A percentile compares a stretch with the other conserved stretches of the same genome.
Conservation (phyloP, 495 filamentous ascomycete species). For the Pyrenula aspistea region DNA sequence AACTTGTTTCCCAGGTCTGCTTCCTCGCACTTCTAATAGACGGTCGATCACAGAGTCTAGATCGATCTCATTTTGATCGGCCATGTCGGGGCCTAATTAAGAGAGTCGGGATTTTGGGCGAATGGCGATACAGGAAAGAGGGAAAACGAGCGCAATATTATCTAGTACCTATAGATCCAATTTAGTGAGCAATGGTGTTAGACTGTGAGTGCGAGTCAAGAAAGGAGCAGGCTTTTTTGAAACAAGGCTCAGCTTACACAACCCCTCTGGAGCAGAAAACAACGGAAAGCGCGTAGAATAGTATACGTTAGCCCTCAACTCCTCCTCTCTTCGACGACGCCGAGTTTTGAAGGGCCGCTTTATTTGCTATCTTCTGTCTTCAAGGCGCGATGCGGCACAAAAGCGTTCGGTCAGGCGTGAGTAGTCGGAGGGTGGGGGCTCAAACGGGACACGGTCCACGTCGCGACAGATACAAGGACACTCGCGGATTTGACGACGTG, state of each 20-base stretch:
- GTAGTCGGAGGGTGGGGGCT: background rate
- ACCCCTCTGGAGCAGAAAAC: background rate
- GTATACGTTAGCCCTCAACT: too few species aligned
- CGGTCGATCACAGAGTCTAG: slow-evolving; percentile 98
- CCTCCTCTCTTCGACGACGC: too few species aligned
- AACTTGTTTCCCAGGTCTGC: slow-evolving; percentile 95
- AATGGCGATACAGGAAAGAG: slow-evolving; percentile 18
- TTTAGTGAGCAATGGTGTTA: too few species aligned
- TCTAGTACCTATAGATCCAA: too few species aligned
- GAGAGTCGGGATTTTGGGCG: background rate
- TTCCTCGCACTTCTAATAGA: slow-evolving; percentile 93
- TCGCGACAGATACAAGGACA: background rate
- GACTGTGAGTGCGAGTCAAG: too few species aligned
- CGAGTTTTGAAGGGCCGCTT: background rate
- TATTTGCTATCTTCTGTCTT: background rate
- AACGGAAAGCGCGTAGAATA: too few species aligned
- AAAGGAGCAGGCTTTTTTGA: too few species aligned
- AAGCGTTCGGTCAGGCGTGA: background rate
- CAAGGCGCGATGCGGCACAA: background rate
- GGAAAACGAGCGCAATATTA: slow-evolving; percentile 7
- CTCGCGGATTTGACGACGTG: too few species aligned
- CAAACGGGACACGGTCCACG: background rate
- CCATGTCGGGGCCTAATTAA: slow-evolving; percentile 52
- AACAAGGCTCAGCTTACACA: background rate
- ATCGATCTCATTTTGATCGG: slow-evolving; percentile 94